Percentiles rank a stretch among this genome's conserved stretches.
Evolutionary conservation across 2,329 filamentous ascomycete species (phyloP).

Genomic region (Corinectria fuckeliana): DNA sequence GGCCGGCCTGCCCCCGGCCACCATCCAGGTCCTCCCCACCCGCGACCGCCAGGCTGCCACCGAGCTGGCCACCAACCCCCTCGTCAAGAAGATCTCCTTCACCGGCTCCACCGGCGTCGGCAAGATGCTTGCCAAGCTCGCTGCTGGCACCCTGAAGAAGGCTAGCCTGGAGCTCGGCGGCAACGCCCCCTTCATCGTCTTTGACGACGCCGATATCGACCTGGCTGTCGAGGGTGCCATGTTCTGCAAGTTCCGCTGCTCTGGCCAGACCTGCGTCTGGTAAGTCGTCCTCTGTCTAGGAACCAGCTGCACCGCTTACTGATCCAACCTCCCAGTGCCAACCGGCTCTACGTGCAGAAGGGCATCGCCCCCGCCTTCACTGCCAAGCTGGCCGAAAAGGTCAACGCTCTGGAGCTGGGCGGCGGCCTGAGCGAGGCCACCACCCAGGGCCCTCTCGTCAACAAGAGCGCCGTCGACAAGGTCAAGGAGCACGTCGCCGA

Average conservation of each 20-base stretch:
- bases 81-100: constrained; percentile 67
- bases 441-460: constrained; percentile 57
- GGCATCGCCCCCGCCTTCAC: constrained; percentile 41
- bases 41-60: constrained; percentile 39
- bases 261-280: constrained; percentile 71
- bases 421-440: constrained; percentile 33
- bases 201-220: constrained; percentile 70
- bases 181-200: constrained; percentile 70
- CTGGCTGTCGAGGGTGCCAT: constrained; percentile 63
- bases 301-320: neutral
- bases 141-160: constrained; percentile 70
- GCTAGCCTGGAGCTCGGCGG: constrained; percentile 73
- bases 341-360: constrained; percentile 46
- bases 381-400: constrained; percentile 38
- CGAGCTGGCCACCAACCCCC: constrained; percentile 38
- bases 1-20: constrained; percentile 69
- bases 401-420: constrained; percentile 40
- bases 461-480: constrained; percentile 68
- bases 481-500: constrained; percentile 68
- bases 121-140: constrained; percentile 64
- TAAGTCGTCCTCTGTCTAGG: constrained; percentile 34
- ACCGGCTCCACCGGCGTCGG: constrained; percentile 71
- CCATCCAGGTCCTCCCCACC: constrained; percentile 40
- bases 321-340: constrained; percentile 38
- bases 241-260: constrained; percentile 45